Evolutionary conservation across 176 grass and related monocot genomes (phyloP), one percentile per base, ranked within the genome.

Genomic region (Elymus sibiricus): DNA sequence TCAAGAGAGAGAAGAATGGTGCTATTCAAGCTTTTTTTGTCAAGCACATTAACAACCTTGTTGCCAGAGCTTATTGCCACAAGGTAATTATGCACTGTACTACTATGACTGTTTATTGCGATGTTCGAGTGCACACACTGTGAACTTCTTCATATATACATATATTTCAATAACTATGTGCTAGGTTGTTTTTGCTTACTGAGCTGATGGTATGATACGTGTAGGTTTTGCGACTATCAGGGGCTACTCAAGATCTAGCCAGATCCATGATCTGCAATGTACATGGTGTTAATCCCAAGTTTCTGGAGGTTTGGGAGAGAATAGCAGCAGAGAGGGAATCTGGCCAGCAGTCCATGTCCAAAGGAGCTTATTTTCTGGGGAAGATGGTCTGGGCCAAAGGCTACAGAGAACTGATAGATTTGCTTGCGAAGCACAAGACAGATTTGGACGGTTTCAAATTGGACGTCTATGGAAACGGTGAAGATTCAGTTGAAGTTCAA

Each of bases 301-400:
- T 99, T 88, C 89, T 97, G 4, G 85, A 88, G 69, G 87, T 99
- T 19, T 94, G 97, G 32, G 90, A 97, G 77, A 94, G 85, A 89
- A 81, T 94, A 49, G 94, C 97, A 49, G 75, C 87, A 25, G 86
- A 89, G 69, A 82, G 60, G 77, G 76, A 91, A 19, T 90, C 82
- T 47, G 88, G 90, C 31, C 65, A 72, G 31, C 87, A 90, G 7
- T 86, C 88, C 64, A 96, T 99, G 80, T 94, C 90, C 2, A 94
- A 99, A 90, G 94, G 94, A 77, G 97, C 92, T 85, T 99, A 96
- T 84, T 98, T 98, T 83, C 84, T 99, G 0, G 97, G 97, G 71
- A 99, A 99, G 85, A 99, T 99, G 97, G 94, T 99, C 2, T 99
- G 97, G 97, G 90, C 94, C 43, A 97, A 99, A 89, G 97, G 94